These are phyloP conservation scores for Hypomyces perniciosus DNA, from an alignment of 2,329 filamentous ascomycete genomes.

Conservation along the genomic window DNA sequence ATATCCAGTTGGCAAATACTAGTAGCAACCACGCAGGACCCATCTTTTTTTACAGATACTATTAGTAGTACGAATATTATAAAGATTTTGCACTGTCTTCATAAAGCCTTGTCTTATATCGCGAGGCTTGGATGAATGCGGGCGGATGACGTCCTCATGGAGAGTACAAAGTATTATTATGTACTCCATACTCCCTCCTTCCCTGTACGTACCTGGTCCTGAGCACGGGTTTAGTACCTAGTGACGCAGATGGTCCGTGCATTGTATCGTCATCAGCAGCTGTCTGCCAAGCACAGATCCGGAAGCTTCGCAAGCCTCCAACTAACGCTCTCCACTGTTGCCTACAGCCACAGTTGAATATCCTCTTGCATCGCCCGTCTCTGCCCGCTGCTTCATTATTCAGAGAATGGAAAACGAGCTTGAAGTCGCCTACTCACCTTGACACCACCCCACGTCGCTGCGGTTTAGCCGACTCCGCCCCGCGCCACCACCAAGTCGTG, in stretches of 20 bases:
- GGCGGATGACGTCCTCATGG: not conserved
- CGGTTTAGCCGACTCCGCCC: conserved; percentile 12
- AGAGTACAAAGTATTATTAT: not conserved
- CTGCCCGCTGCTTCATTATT: not conserved
- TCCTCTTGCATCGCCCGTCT: not conserved
- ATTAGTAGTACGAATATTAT: too few species aligned
- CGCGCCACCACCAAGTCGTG: conserved; percentile 8
- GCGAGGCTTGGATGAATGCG: not conserved
- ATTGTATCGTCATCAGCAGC: conserved; percentile 15
- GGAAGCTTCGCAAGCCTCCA: conserved; percentile 8
- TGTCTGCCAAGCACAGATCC: conserved; percentile 6
- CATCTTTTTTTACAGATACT: too few species aligned
- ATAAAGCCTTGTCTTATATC: too few species aligned
- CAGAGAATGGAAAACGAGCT: conserved; percentile 20
- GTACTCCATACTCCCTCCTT: not conserved
- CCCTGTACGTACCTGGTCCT: not conserved
- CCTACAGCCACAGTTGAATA: not conserved
- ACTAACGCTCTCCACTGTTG: conserved; percentile 2
- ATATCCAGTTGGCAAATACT: too few species aligned
- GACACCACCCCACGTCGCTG: conserved; percentile 11
- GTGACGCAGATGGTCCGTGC: conserved; percentile 15
- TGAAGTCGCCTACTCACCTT: conserved; percentile 13
- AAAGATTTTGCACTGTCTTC: too few species aligned
- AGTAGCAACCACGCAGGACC: too few species aligned
- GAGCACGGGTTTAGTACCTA: not conserved